phyloP scores from a whole-genome alignment of 805 yeast genomes.

The Suhomyces tanzawaensis region DNA sequence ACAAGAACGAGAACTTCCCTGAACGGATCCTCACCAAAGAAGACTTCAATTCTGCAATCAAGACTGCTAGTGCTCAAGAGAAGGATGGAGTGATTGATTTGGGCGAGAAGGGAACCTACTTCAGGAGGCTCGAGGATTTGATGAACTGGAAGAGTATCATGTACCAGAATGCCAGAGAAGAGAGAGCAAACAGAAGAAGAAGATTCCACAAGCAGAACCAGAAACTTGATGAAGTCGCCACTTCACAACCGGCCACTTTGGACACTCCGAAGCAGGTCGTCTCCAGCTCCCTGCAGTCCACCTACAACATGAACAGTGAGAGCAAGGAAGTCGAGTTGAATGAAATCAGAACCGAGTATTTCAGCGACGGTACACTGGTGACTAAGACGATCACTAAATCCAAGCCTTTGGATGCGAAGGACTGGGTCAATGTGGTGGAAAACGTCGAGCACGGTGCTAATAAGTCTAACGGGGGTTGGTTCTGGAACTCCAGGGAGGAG shows the following conservation, averaged over 20 bases:
- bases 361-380: slow-evolving; percentile 35
- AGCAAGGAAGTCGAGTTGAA: slow-evolving; percentile 27
- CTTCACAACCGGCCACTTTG: not conserved
- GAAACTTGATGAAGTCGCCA: not conserved
- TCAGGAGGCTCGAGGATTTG: slow-evolving; percentile 60
- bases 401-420: slow-evolving; percentile 32
- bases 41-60: slow-evolving; percentile 46
- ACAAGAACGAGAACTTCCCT: slow-evolving; percentile 23
- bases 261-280: slow-evolving; percentile 15
- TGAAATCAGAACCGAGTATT: slow-evolving; percentile 33
- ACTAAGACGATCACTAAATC: slow-evolving; percentile 29
- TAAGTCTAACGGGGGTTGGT: slow-evolving; percentile 19
- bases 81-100: slow-evolving; percentile 28
- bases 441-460: slow-evolving; percentile 15
- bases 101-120: slow-evolving; percentile 57
- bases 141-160: slow-evolving; percentile 66
- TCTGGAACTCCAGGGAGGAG: slow-evolving; percentile 16
- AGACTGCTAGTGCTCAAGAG: slow-evolving; percentile 6
- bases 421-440: slow-evolving; percentile 34
- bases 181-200: slow-evolving; percentile 23
- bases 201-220: not conserved
- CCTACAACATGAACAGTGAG: slow-evolving; percentile 24
- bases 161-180: slow-evolving; percentile 42
- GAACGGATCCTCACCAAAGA: slow-evolving; percentile 50
- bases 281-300: slow-evolving; percentile 27